Percentiles rank a stretch among this genome's conserved stretches.
These are phyloP conservation scores for Camptophora hylomeconis DNA, from an alignment of 2,329 filamentous ascomycete species.

Conservation along the genomic window DNA sequence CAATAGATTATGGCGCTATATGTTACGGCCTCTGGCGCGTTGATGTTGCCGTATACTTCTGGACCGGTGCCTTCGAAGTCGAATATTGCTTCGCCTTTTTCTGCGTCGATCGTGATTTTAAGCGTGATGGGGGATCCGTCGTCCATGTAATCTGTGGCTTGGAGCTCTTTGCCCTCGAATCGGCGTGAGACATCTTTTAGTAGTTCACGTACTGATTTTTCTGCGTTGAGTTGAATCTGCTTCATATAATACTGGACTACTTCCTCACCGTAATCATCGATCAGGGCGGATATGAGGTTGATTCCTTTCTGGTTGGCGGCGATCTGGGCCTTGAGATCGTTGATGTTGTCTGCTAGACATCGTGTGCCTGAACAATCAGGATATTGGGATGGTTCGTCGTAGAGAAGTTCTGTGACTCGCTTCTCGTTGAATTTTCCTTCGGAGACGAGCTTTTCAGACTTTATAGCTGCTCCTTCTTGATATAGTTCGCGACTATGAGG, in stretches of 20 bases:
- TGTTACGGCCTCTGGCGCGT: conserved; percentile 69
- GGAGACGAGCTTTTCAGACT: conserved; percentile 42
- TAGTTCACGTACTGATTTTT: conserved; percentile 59
- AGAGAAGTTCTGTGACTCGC: conserved; percentile 57
- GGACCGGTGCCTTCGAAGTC: conserved; percentile 67
- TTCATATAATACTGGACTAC: conserved; percentile 76
- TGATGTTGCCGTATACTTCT: conserved; percentile 68
- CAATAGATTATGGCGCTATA: conserved; percentile 81
- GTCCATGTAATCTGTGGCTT: conserved; percentile 73
- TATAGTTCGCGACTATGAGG: conserved; percentile 54
- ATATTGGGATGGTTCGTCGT: conserved; percentile 59
- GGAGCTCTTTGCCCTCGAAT: conserved; percentile 58
- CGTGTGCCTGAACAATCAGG: conserved; percentile 67
- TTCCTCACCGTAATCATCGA: conserved; percentile 63
- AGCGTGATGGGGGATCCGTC: conserved; percentile 68
- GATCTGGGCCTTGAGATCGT: conserved; percentile 75
- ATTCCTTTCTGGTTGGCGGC: conserved; percentile 81
- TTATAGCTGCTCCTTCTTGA: conserved; percentile 53
- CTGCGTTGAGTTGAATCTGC: conserved; percentile 69
- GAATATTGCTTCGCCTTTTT: conserved; percentile 64
- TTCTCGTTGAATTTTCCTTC: conserved; percentile 58
- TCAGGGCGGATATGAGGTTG: conserved; percentile 58
- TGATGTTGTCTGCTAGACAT: conserved; percentile 70
- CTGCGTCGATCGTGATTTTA: conserved; percentile 59
- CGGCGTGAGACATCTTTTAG: conserved; percentile 58